These are phyloP conservation scores for Zygnema circumcarinatum DNA, from an alignment of 139 green algal genomes.

Conservation along the genomic window DNA sequence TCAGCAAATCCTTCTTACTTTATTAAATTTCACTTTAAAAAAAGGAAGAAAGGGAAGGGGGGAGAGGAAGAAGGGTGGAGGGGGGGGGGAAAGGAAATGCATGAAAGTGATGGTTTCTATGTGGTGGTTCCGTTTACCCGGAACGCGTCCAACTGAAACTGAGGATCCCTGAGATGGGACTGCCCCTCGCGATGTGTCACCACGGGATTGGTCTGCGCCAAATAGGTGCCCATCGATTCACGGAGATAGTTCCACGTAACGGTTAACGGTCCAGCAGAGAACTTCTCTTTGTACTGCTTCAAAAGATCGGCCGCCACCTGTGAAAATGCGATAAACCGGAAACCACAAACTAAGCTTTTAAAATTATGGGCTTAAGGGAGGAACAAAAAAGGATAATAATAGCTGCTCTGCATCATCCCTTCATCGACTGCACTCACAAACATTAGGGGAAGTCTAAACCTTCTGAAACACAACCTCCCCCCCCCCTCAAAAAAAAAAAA, in stretches of 20 bases:
- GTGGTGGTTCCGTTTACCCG: conserved; percentile 22
- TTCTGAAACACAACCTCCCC: too few species aligned
- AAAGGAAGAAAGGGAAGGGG: background rate
- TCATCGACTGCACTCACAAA: too few species aligned
- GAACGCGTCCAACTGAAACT: conserved; percentile 58
- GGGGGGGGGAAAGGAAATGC: background rate
- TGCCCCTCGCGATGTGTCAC: conserved; percentile 47
- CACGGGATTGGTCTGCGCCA: conserved; percentile 57
- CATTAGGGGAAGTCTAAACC: too few species aligned
- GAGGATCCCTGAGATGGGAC: conserved; percentile 50
- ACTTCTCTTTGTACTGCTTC: conserved; percentile 55
- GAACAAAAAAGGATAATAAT: too few species aligned
- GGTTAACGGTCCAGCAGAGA: conserved; percentile 41
- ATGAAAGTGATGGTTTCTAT: background rate
- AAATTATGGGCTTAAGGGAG: too few species aligned
- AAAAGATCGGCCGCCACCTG: conserved; percentile 57
- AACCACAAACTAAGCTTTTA: too few species aligned
- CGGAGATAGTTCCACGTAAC: conserved; percentile 56
- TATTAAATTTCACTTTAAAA: background rate
- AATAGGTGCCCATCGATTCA: conserved; percentile 50
- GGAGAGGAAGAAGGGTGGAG: background rate
- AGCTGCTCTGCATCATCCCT: too few species aligned
- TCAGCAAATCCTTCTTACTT: too few species aligned
- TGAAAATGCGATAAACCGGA: background rate
- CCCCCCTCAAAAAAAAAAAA: too few species aligned